Conservation (phyloP, 2,329 filamentous ascomycete species). For the Colletotrichum incanum region DNA sequence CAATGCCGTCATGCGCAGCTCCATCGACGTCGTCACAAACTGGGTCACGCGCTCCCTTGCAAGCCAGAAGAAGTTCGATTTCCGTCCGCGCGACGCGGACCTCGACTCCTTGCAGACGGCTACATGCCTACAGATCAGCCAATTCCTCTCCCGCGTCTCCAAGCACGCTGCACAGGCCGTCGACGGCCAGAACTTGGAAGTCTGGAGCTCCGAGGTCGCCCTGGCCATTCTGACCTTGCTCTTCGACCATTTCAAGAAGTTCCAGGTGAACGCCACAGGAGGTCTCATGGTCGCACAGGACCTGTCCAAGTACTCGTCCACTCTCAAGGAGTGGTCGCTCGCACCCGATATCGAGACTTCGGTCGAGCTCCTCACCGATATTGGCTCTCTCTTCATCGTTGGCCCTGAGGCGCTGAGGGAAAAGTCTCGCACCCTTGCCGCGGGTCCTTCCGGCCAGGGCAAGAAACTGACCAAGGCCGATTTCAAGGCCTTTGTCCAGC, state of each 20-base stretch:
- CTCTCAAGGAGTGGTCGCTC: constrained; percentile 87
- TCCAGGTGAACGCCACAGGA: constrained; percentile 92
- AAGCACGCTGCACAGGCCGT: constrained; percentile 77
- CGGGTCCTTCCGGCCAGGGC: constrained; percentile 58
- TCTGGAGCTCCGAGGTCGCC: constrained; percentile 88
- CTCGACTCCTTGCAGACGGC: constrained; percentile 87
- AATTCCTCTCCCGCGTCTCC: constrained; percentile 82
- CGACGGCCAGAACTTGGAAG: constrained; percentile 86
- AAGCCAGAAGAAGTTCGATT: constrained; percentile 90
- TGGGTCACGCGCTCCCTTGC: constrained; percentile 82
- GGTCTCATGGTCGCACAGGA: constrained; percentile 97
- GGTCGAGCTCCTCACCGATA: constrained; percentile 91
- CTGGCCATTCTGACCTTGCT: constrained; percentile 83
- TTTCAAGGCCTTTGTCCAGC: constrained; percentile 87
- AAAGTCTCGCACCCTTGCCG: constrained; percentile 73
- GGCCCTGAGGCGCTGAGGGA: constrained; percentile 84
- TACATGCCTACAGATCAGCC: constrained; percentile 86
- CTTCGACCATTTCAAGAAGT: constrained; percentile 95
- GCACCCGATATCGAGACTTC: constrained; percentile 77
- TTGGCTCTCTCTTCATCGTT: constrained; percentile 96
- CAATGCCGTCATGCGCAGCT: constrained; percentile 70
- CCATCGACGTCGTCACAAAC: constrained; percentile 78
- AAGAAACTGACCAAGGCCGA: constrained; percentile 77
- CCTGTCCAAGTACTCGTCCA: constrained; percentile 91
- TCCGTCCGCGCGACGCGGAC: constrained; percentile 87